Conservation (phyloP, 495 filamentous ascomycete species). For the Podospora didyma region DNA sequence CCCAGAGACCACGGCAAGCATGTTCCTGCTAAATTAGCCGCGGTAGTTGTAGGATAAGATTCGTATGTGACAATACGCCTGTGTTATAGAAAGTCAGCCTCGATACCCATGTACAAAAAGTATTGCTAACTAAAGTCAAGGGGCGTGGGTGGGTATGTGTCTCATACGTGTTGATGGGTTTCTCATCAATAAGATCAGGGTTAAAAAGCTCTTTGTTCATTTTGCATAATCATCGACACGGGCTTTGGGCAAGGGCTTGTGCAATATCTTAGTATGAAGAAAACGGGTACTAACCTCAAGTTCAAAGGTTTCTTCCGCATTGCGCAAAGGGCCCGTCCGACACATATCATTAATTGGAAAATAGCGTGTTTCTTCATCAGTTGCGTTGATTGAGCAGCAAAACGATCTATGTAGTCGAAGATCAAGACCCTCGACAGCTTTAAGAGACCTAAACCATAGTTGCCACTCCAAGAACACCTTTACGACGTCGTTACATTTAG, state of each 20-base stretch:
- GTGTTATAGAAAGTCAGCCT: slow-evolving; percentile 24
- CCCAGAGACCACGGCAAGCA: neutral
- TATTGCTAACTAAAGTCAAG: slow-evolving; percentile 12
- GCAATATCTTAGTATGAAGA: slow-evolving; percentile 2
- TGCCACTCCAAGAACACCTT: slow-evolving; percentile 34
- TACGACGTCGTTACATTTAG: slow-evolving; percentile 32
- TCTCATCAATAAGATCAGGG: slow-evolving; percentile 46
- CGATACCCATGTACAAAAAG: slow-evolving; percentile 21
- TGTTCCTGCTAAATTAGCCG: neutral
- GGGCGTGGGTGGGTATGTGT: slow-evolving; percentile 33
- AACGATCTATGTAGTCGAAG: slow-evolving; percentile 41
- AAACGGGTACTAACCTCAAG: slow-evolving; percentile 41
- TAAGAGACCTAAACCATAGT: slow-evolving; percentile 34
- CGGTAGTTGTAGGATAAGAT: slow-evolving; percentile 3
- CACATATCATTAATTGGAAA: neutral
- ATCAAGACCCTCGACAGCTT: slow-evolving; percentile 29
- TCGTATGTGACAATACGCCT: neutral
- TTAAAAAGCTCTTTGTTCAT: slow-evolving; percentile 54
- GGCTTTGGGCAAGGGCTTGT: neutral
- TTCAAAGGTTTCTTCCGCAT: neutral
- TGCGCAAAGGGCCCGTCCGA: neutral
- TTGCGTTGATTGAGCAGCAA: slow-evolving; percentile 42
- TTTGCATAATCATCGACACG: slow-evolving; percentile 50
- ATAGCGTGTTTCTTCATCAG: slow-evolving; percentile 21
- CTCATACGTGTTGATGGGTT: slow-evolving; percentile 50